phyloP scores from a whole-genome alignment of 305 asterid species.

The Solanum hybrid region DNA sequence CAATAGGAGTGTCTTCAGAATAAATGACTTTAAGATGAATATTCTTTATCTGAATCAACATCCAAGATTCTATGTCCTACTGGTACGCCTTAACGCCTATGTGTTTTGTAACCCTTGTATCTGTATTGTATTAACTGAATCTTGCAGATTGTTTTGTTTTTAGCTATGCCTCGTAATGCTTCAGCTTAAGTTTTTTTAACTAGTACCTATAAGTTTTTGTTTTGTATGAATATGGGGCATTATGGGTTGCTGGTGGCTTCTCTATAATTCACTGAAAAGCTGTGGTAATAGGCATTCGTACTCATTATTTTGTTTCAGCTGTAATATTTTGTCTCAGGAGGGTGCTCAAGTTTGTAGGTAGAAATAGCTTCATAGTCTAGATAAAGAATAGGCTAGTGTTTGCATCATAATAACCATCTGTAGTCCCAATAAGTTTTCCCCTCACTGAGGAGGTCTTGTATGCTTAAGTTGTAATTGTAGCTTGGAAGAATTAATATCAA shows the following conservation, averaged over 20 bases:
- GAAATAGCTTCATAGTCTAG: too few relatives aligned
- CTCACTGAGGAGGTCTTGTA: too few relatives aligned
- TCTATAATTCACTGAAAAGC: too few relatives aligned
- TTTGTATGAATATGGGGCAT: neutral
- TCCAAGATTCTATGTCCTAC: neutral
- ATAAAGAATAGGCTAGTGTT: too few relatives aligned
- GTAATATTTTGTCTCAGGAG: too few relatives aligned
- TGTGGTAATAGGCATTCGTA: too few relatives aligned
- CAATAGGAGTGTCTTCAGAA: neutral
- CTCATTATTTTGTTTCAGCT: too few relatives aligned
- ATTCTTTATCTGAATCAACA: neutral
- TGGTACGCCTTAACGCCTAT: neutral
- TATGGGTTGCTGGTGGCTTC: neutral
- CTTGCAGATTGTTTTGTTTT: neutral
- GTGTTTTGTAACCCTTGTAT: neutral
- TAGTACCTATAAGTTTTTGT: neutral
- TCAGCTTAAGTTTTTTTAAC: neutral
- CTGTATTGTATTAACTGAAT: neutral
- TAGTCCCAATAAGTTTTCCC: neutral
- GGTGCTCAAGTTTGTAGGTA: too few relatives aligned
- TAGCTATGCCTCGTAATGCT: neutral
- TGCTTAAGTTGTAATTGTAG: neutral
- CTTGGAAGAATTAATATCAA: neutral
- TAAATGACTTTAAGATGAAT: neutral
- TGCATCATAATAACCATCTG: too few relatives aligned